Evolutionary conservation across 176 grass and related monocot species (phyloP).

Genomic region (Oryza glaberrima): DNA sequence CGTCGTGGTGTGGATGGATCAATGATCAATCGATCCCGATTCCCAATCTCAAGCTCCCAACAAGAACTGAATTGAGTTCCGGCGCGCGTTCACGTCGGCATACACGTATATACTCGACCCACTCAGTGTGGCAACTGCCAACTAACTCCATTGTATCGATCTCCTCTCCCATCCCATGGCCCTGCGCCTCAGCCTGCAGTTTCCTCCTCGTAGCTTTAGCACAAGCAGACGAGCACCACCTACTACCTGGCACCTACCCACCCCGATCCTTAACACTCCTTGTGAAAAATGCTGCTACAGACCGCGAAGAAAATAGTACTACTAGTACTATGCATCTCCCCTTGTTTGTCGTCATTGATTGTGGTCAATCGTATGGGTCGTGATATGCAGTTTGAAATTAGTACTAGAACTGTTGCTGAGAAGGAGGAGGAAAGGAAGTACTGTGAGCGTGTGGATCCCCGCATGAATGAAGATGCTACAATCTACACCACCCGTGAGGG

Average conservation of each 20-base stretch:
- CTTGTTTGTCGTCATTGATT: background rate
- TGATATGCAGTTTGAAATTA: background rate
- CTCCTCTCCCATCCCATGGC: background rate
- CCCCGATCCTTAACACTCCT: background rate
- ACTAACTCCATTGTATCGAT: background rate
- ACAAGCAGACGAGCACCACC: too few relatives aligned
- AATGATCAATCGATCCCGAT: too few relatives aligned
- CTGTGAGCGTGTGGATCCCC: background rate
- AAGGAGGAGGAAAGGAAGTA: background rate
- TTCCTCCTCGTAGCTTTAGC: too few relatives aligned
- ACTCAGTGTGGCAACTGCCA: conserved; percentile 1
- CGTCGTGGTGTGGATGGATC: too few relatives aligned
- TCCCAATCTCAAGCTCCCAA: background rate
- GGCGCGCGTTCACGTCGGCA: background rate
- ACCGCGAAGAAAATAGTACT: too few relatives aligned
- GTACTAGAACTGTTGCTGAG: too few relatives aligned
- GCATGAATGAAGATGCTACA: too few relatives aligned
- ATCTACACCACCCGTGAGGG: too few relatives aligned
- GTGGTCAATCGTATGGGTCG: background rate
- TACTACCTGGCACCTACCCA: background rate
- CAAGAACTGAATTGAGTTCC: conserved; percentile 22
- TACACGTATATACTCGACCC: background rate
- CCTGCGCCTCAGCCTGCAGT: too few relatives aligned
- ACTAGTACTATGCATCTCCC: too few relatives aligned
- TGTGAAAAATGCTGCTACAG: background rate